Evolutionary conservation across 257 asterid species (phyloP).

Genomic region (Anisodus tanguticus): DNA sequence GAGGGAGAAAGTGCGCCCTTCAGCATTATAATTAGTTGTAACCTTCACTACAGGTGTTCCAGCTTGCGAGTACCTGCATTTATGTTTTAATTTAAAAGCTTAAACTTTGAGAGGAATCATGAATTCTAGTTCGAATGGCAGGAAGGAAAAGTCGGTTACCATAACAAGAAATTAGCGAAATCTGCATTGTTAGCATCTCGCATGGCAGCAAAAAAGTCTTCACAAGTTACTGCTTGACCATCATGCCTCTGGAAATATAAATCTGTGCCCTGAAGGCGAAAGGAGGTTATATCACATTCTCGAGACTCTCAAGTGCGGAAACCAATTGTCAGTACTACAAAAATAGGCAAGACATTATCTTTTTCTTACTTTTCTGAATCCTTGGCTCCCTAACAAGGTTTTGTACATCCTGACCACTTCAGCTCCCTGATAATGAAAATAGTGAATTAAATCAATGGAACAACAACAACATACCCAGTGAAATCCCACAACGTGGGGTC

Average conservation of each 20-base stretch:
- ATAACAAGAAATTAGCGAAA: slow-evolving; percentile 78
- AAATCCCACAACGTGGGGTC: no score
- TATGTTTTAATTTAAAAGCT: slow-evolving; percentile 26
- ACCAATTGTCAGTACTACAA: not conserved
- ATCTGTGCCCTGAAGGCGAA: slow-evolving; percentile 72
- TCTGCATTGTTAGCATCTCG: slow-evolving; percentile 93
- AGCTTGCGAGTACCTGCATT: slow-evolving; percentile 95
- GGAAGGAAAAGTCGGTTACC: slow-evolving; percentile 49
- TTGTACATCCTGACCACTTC: slow-evolving; percentile 94
- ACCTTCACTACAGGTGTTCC: slow-evolving; percentile 89
- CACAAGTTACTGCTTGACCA: slow-evolving; percentile 89
- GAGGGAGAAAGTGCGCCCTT: slow-evolving; percentile 67
- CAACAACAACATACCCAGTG: no score
- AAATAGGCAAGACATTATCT: not conserved
- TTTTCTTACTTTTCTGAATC: slow-evolving; percentile 72
- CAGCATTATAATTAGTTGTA: slow-evolving; percentile 58
- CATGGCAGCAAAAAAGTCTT: slow-evolving; percentile 93
- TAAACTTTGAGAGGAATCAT: not conserved
- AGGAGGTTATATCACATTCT: slow-evolving; percentile 14
- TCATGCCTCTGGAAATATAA: slow-evolving; percentile 80
- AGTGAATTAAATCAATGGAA: slow-evolving; percentile 22
- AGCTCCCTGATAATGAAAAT: slow-evolving; percentile 65
- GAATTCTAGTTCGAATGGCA: slow-evolving; percentile 35
- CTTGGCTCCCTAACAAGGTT: slow-evolving; percentile 70
- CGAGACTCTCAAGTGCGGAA: not conserved